phyloP scores from a whole-genome alignment of 140 eudicot species.

The Stevia rebaudiana region DNA sequence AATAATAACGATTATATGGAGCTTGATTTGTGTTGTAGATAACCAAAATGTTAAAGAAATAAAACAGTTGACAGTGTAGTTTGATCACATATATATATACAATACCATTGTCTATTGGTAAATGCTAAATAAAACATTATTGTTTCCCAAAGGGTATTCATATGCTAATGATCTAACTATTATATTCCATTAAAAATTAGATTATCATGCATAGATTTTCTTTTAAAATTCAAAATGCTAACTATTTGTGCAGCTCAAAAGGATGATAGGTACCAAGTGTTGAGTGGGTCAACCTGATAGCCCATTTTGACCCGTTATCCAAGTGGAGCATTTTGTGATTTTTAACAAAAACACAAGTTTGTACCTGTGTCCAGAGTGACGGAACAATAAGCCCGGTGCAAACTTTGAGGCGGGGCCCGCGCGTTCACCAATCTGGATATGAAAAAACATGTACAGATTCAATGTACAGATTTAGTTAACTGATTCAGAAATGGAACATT shows the following conservation, averaged over 20 bases:
- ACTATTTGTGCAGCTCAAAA: neutral
- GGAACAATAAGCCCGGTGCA: constrained; percentile 27
- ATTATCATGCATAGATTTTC: neutral
- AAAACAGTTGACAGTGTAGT: neutral
- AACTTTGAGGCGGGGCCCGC: constrained; percentile 21
- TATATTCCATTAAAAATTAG: neutral
- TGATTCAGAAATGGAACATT: neutral
- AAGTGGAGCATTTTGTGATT: neutral
- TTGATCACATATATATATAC: neutral
- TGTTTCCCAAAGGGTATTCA: neutral
- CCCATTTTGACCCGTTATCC: neutral
- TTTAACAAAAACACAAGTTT: neutral
- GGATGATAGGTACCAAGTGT: neutral
- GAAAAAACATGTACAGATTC: neutral
- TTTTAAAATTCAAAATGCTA: neutral
- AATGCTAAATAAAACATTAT: neutral
- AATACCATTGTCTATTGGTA: neutral
- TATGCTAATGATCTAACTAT: neutral
- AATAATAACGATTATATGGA: neutral
- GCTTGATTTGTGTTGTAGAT: neutral
- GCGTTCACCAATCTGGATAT: constrained; percentile 19
- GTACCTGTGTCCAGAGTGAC: constrained; percentile 61
- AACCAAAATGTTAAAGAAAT: neutral
- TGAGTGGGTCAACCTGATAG: neutral
- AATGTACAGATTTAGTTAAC: neutral